phyloP scores from a whole-genome alignment of 2,329 filamentous ascomycete genomes.

The Pestalotiopsis fici region DNA sequence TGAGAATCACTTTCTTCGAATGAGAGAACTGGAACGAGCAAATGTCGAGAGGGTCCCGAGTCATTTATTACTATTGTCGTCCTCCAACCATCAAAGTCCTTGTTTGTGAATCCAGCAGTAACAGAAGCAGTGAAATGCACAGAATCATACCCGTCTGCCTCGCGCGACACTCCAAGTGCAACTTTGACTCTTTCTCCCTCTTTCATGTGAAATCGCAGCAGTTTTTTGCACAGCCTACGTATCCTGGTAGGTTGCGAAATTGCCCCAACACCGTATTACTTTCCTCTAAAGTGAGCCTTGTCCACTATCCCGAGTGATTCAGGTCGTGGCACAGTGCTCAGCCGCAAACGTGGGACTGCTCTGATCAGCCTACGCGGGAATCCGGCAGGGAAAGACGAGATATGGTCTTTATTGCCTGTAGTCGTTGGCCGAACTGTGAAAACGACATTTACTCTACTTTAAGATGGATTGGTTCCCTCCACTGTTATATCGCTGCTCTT shows the following conservation, averaged over 20 bases:
- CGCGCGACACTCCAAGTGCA: background rate
- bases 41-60: background rate
- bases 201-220: background rate
- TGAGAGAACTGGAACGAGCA: too few relatives aligned
- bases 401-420: background rate
- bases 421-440: background rate
- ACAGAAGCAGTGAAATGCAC: background rate
- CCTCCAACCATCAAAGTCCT: background rate
- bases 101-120: background rate
- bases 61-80: background rate
- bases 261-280: background rate
- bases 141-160: background rate
- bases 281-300: conserved; percentile 5
- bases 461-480: background rate
- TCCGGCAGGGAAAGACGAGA: background rate
- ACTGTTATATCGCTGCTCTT: background rate
- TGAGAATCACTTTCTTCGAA: background rate
- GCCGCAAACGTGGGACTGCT: conserved; percentile 1
- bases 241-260: background rate
- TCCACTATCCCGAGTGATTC: background rate
- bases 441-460: background rate
- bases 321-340: background rate
- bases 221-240: conserved; percentile 1
- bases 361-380: conserved; percentile 6
- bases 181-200: background rate